These are phyloP conservation scores for Rhododendron williamsianum DNA, from an alignment of 148 eudicot genomes.

Conservation along the genomic window DNA sequence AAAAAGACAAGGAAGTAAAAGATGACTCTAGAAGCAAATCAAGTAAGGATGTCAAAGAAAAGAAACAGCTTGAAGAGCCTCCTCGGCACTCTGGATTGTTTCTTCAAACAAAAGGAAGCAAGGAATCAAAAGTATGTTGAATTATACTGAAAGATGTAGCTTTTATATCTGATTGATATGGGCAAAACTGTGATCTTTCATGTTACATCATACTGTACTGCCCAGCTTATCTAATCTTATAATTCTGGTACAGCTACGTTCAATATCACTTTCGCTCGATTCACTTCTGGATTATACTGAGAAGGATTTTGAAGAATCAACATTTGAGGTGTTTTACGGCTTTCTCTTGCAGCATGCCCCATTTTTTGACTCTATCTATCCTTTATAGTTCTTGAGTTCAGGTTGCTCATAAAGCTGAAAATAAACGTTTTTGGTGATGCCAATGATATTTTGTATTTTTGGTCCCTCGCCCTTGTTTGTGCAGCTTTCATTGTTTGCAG, in stretches of 20 bases:
- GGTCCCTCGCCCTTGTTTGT: conserved; percentile 6
- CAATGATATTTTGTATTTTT: not conserved
- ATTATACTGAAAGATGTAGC: not conserved
- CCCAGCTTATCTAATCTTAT: not conserved
- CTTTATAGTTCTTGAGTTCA: not conserved
- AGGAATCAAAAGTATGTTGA: conserved; percentile 52
- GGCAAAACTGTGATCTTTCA: not conserved
- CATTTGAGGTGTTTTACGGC: conserved; percentile 63
- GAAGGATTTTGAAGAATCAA: conserved; percentile 80
- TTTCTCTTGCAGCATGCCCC: not conserved
- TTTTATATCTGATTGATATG: not conserved
- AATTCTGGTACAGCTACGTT: conserved; percentile 58
- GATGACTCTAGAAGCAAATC: conserved; percentile 48
- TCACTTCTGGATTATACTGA: conserved; percentile 84
- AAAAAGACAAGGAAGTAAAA: conserved; percentile 49
- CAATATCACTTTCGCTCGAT: conserved; percentile 84
- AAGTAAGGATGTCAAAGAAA: conserved; percentile 51
- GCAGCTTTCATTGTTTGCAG: conserved; percentile 93
- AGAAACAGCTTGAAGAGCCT: conserved; percentile 65
- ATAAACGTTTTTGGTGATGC: not conserved
- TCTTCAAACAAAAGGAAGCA: conserved; percentile 60
- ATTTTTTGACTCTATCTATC: not conserved
- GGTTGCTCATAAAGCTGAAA: not conserved
- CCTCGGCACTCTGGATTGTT: conserved; percentile 83
- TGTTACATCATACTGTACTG: conserved; percentile 9